Base-by-base conservation (phyloP, 352 stramenopile genomes). In the Phytophthora hibernalis region DNA sequence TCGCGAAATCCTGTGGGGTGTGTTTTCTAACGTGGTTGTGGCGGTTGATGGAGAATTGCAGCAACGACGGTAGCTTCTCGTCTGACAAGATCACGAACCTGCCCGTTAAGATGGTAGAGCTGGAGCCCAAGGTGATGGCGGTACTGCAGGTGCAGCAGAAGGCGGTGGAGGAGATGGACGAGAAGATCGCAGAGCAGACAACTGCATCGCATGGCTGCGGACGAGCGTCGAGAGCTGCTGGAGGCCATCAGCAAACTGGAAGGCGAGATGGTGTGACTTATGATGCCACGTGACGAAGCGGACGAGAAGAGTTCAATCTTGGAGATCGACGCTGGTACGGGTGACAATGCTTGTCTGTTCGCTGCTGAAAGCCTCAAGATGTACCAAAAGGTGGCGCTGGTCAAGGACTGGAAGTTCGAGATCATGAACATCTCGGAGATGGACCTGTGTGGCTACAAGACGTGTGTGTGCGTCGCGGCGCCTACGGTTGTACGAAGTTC, bases 401-500 rank as follows among this genome's bases (percentile, higher is more conserved):
- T 76, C 7, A 94, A 96, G 59, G 87, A 85, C 53, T 98, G 93
- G 93, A 89, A 87, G 50, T 97, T 96, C 60, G 93, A 98, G 53
- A 73, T 98, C 20, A 74, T 99, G 59, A 96, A 77, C 37, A 66
- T 97, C 24, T 91, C 79, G 20, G 80, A 93, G 55, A 96, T 85
- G 12, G 87, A 96, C 28, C 60, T 96, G 45, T 90, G 91, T 28
- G 93, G 93, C 22, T 90, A 81, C 54, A 95, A 95, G 50, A 84
- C 93, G 69, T 92, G 83, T 53, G 82, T 92, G 11, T 91, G 84
- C 59, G 87, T 1, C 80, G 83, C 45, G 89, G 77, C 10, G 97
- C 97, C 0, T 99, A 98, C 67, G 97, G 92, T n/a, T 96, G 97
- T 74, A 91, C 99, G 61, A 99, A 99, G 72, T 99, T 97, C 76